Base-by-base conservation (phyloP, 331 rosid genomes). In the Arachis monticola region DNA sequence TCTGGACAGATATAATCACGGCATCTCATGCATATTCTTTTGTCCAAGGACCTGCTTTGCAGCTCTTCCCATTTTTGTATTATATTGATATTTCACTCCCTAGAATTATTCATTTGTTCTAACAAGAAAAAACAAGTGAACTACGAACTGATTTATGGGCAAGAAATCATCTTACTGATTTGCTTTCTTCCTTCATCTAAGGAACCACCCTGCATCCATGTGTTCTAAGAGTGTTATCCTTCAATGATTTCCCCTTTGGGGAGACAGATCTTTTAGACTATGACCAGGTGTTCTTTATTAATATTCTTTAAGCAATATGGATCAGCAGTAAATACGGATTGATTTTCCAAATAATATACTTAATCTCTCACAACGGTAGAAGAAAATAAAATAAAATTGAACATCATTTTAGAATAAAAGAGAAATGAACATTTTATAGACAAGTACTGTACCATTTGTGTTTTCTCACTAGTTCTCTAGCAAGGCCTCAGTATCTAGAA, bases 1-100 rank as follows among this genome's bases (percentile, higher is more conserved):
- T 75, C 55, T 75, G 59, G 38, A 57, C 38, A 69, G 47, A 41
- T 9, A 51, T 31, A 46, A 47, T 22, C 38, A 45, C 7, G 40
- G 4, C 8, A 7, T 47, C 31, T n/a, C 66, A 32, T 7, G 1
- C 7, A 53, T n/a, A 5, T 53, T 53, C 8, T 53, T 14, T n/a
- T 14, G 30, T 13, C 59, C 59, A 53, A 5, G 8, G 59, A 5
- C 27, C n/a, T 53, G 57, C 6, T 51, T 51, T n/a, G 30, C 9
- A n/a, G 59, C 27, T 53, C 27, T 53, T n/a, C 6, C 55, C 13
- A 3, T 53, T 53, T 53, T 5, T 5, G 31, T n/a, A n/a, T 5
- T 53, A 14, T 53, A 53, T 13, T 13, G 59, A 53, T 53, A 53
- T 14, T 53, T 53, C 59, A 53, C 59, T 53, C 30, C 27, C 10